A percentile compares a stretch with the other conserved stretches of the same genome.
phyloP scores from a whole-genome alignment of 169 alveolate genomes.

The Blepharisma undulans region DNA sequence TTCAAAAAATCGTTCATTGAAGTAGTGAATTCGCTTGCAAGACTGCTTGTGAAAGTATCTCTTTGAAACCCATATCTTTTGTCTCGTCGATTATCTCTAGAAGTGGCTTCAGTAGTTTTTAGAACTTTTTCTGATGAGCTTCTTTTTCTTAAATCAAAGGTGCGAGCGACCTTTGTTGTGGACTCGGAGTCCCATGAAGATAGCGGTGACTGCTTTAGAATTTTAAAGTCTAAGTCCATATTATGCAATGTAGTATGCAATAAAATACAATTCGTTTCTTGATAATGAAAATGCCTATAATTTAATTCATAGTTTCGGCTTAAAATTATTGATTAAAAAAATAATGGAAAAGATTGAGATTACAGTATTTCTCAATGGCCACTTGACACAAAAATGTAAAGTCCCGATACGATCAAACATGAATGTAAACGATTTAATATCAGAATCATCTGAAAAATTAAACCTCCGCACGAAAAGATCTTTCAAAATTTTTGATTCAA shows the following conservation, averaged over 20 bases:
- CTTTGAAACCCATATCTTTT: background rate
- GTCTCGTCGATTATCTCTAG: background rate
- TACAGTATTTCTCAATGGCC: constrained; percentile 9
- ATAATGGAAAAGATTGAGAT: background rate
- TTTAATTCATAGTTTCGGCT: background rate
- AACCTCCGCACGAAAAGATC: background rate
- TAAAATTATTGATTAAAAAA: background rate
- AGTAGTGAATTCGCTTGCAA: background rate
- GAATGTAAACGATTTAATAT: background rate
- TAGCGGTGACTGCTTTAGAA: background rate
- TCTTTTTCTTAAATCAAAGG: background rate
- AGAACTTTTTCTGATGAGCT: background rate
- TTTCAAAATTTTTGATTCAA: constrained; percentile 35
- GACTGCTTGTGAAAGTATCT: background rate
- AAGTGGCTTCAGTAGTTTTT: background rate
- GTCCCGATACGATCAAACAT: background rate
- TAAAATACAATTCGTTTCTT: background rate
- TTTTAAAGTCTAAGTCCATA: background rate
- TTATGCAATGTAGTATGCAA: background rate
- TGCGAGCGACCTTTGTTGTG: background rate
- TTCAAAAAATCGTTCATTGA: background rate
- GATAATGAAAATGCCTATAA: background rate
- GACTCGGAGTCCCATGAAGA: background rate
- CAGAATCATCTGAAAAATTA: constrained; percentile 7
- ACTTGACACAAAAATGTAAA: background rate